Percentiles rank a stretch among this genome's conserved stretches.
These are phyloP conservation scores for Aspergillus carlsbadensis DNA, from an alignment of 495 filamentous ascomycete species.

Conservation along the genomic window DNA sequence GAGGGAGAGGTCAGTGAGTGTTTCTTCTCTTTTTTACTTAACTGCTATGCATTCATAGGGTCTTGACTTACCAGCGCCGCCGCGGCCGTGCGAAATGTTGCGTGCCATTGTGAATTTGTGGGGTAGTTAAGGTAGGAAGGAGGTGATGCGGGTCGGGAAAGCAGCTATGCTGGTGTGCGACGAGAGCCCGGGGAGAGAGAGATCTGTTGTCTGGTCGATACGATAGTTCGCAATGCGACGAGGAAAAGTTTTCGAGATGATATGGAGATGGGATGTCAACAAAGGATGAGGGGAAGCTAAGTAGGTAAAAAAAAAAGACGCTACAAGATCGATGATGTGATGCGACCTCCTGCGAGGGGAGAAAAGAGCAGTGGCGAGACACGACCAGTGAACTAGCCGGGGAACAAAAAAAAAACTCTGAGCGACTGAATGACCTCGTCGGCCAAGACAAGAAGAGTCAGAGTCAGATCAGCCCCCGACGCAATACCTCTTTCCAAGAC, in stretches of 20 bases:
- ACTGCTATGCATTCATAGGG: too few species aligned
- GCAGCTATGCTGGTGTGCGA: not conserved
- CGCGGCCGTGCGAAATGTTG: conserved; percentile 53
- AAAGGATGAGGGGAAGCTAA: not conserved
- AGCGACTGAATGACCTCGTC: not conserved
- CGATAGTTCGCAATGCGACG: not conserved
- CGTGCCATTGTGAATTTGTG: conserved; percentile 18
- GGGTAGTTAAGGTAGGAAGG: not conserved
- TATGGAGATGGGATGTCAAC: not conserved
- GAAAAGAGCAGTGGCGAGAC: not conserved
- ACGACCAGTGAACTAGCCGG: not conserved
- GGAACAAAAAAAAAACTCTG: not conserved
- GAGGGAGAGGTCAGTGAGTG: not conserved
- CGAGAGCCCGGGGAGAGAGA: not conserved
- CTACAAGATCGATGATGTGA: not conserved
- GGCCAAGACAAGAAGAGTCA: not conserved
- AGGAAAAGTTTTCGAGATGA: not conserved
- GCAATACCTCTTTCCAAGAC: too few species aligned
- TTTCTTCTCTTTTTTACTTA: too few species aligned
- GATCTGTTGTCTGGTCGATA: not conserved
- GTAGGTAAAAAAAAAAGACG: not conserved
- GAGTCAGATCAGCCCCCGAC: not conserved
- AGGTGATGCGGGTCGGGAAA: not conserved
- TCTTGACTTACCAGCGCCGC: conserved; percentile 48
- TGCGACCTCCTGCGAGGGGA: not conserved